phyloP scores from a whole-genome alignment of 805 yeast species.

The Nematodospora valgi region DNA sequence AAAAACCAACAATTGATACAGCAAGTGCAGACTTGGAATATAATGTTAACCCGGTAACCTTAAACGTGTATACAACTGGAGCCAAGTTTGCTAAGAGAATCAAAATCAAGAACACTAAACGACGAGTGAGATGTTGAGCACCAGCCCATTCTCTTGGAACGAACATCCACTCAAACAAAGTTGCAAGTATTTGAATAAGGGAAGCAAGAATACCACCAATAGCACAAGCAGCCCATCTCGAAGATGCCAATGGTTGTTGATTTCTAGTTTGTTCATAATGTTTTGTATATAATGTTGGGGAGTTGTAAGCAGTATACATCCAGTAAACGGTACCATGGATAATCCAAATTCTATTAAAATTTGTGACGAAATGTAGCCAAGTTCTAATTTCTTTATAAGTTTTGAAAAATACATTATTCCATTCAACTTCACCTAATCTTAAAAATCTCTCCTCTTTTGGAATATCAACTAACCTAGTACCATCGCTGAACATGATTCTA shows the following conservation, averaged over 20 bases:
- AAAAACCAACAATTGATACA: conserved; percentile 83
- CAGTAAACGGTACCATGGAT: conserved; percentile 86
- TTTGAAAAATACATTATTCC: conserved; percentile 91
- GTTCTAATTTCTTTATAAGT: conserved; percentile 95
- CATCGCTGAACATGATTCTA: conserved; percentile 87
- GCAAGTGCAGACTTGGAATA: conserved; percentile 70
- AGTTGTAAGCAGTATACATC: conserved; percentile 92
- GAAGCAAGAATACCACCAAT: conserved; percentile 89
- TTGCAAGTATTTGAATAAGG: conserved; percentile 78
- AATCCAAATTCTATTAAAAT: conserved; percentile 98
- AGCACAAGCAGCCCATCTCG: conserved; percentile 90
- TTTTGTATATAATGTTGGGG: conserved; percentile 87
- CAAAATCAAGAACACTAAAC: conserved; percentile 69
- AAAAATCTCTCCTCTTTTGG: conserved; percentile 87
- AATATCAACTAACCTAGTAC: conserved; percentile 84
- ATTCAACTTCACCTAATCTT: conserved; percentile 85
- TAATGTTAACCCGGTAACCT: conserved; percentile 66
- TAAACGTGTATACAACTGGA: conserved; percentile 82
- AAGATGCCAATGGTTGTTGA: conserved; percentile 85
- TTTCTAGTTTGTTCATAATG: conserved; percentile 79
- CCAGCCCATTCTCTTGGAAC: conserved; percentile 99
- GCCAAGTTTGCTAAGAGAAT: conserved; percentile 73
- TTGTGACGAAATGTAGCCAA: conserved; percentile 93
- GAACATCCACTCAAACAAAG: conserved; percentile 88
- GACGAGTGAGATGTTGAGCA: conserved; percentile 91